These are phyloP conservation scores for Mortierella sp. DNA, from an alignment of 371 early-diverging fungal genomes.

Conservation along the genomic window DNA sequence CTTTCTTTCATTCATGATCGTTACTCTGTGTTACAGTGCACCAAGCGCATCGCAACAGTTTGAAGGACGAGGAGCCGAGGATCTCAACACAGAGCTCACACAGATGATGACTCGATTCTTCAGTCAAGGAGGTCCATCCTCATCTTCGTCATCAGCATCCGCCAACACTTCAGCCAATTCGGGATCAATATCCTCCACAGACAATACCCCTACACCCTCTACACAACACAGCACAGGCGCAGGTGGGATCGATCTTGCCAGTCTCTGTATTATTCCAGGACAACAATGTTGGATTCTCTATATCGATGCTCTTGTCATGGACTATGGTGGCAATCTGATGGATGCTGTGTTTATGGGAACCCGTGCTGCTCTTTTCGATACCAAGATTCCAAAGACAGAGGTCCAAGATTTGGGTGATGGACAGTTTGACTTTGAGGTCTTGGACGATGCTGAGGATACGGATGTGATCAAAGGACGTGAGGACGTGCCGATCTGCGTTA, in stretches of 20 bases:
- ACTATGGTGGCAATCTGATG: slow-evolving; percentile 87
- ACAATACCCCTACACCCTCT: background rate
- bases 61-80: slow-evolving; percentile 84
- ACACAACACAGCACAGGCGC: slow-evolving; percentile 45
- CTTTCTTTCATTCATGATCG: slow-evolving; percentile 8
- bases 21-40: slow-evolving; percentile 58
- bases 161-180: slow-evolving; percentile 9
- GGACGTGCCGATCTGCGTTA: slow-evolving; percentile 82
- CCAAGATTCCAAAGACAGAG: slow-evolving; percentile 84
- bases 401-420: slow-evolving; percentile 78
- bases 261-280: slow-evolving; percentile 91
- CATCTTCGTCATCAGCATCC: slow-evolving; percentile 13
- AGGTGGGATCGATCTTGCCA: slow-evolving; percentile 85
- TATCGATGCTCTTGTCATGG: slow-evolving; percentile 93
- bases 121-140: slow-evolving; percentile 62
- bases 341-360: slow-evolving; percentile 88
- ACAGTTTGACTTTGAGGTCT: slow-evolving; percentile 87
- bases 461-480: slow-evolving; percentile 80
- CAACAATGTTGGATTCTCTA: slow-evolving; percentile 91
- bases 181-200: background rate
- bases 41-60: slow-evolving; percentile 86
- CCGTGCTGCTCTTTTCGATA: slow-evolving; percentile 87
- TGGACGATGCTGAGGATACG: slow-evolving; percentile 88
- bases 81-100: slow-evolving; percentile 83
- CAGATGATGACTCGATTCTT: slow-evolving; percentile 83